Percentiles rank a stretch among this genome's conserved stretches.
phyloP scores from a whole-genome alignment of 352 stramenopile species.

The Pythium dissimile region DNA sequence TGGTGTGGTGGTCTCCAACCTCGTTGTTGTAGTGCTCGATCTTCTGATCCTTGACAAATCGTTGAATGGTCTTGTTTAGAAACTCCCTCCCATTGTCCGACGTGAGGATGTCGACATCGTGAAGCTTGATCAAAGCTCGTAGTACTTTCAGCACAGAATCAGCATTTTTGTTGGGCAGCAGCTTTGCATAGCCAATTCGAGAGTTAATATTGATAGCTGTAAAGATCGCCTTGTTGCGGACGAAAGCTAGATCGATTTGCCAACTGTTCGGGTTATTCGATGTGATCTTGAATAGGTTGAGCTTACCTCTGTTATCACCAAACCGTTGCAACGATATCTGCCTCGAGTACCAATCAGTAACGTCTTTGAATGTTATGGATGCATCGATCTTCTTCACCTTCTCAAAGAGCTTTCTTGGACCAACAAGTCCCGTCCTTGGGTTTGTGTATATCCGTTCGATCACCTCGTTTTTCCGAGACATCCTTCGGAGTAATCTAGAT shows the following conservation, averaged over 20 bases:
- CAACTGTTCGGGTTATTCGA: slow-evolving; percentile 25
- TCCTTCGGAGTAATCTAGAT: background rate
- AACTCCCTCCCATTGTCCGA: slow-evolving; percentile 37
- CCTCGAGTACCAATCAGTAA: background rate
- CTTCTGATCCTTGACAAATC: slow-evolving; percentile 25
- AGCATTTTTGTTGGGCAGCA: slow-evolving; percentile 33
- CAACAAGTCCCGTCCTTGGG: background rate
- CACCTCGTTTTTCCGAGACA: background rate
- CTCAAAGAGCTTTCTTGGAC: background rate
- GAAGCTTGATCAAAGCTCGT: slow-evolving; percentile 19
- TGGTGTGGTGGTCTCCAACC: slow-evolving; percentile 29
- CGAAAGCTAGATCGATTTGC: slow-evolving; percentile 32
- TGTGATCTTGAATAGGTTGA: slow-evolving; percentile 13
- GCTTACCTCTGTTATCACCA: background rate
- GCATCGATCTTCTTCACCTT: background rate
- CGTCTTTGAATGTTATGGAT: background rate
- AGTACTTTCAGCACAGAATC: slow-evolving; percentile 24
- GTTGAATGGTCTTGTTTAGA: slow-evolving; percentile 27
- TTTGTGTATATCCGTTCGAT: too few relatives aligned
- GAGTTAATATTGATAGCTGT: slow-evolving; percentile 38
- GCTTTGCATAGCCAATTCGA: slow-evolving; percentile 33
- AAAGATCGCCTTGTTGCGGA: slow-evolving; percentile 18
- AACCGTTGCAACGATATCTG: background rate
- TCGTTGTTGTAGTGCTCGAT: slow-evolving; percentile 44
- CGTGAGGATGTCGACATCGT: slow-evolving; percentile 29